Base-by-base conservation (phyloP, 169 alveolate species). In the Theileria sp. region DNA sequence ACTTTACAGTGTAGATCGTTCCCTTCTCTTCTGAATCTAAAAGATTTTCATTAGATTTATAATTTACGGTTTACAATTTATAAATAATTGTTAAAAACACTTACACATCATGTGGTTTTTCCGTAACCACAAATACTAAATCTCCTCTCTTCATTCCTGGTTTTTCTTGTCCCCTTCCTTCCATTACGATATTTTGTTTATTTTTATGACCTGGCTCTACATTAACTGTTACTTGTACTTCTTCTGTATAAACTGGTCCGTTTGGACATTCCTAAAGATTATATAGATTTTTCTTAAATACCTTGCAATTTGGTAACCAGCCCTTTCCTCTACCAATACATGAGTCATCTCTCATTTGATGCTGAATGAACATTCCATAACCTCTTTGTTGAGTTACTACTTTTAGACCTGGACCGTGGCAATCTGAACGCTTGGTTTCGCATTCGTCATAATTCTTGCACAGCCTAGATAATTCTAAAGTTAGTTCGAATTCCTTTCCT, bases 281-380 rank as follows among this genome's bases (percentile, higher is more conserved):
- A 4, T 60, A 10, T 5, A 3, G 30, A 10, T 60, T 36, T 36
- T 26, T 23, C 6, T 5, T 3, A 23, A 75, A 54, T 65, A 85
- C 91, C 66, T 81, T 51, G 73, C 96, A 93, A 54, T 87, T 89
- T 25, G 69, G 68, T 21, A 89, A 86, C 95, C 95, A 93, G n/a
- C 94, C 96, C 56, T 92, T 89, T 34, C 82, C 86, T 51, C 94
- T 80, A 66, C 92, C 95, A 25, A 93, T 79, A 66, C 96, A 93
- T 28, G 88, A 71, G 12, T 92, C 93, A 73, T 93, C 96, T 72
- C 92, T 89, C 30, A 92, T 86, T 82, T 93, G 94, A 54, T 92
- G 94, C 70, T 93, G 96, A 61, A 93, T 81, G 77, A 92, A 86
- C 88, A 93, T 89, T 58, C 96, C 96, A 28, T 95, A 95, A 9